Evolutionary conservation across 1,139 yeast genomes (phyloP).

Genomic region (Kodamaea sp.): DNA sequence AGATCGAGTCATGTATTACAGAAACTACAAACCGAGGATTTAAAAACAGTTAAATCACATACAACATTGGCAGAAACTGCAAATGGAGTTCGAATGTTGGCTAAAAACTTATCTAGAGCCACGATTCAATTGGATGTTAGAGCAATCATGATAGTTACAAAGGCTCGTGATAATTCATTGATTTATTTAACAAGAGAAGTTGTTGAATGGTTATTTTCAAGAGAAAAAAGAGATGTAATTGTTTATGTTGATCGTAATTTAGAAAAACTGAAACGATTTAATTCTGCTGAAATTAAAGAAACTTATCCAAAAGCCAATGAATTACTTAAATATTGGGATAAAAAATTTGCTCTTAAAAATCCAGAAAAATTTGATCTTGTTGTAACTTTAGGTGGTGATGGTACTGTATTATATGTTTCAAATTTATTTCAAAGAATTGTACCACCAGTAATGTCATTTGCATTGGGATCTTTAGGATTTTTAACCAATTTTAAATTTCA

Average conservation of each 20-base stretch:
- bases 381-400: slow-evolving; percentile 85
- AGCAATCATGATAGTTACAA: slow-evolving; percentile 76
- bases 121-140: slow-evolving; percentile 67
- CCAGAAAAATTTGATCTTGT: slow-evolving; percentile 72
- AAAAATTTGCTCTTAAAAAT: slow-evolving; percentile 48
- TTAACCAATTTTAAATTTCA: slow-evolving; percentile 75
- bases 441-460: slow-evolving; percentile 83
- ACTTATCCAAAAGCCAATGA: slow-evolving; percentile 40
- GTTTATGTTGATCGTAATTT: slow-evolving; percentile 72
- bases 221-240: slow-evolving; percentile 40
- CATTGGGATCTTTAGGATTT: slow-evolving; percentile 79
- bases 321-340: slow-evolving; percentile 65
- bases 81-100: slow-evolving; percentile 77
- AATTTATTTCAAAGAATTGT: slow-evolving; percentile 75
- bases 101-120: slow-evolving; percentile 70
- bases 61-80: slow-evolving; percentile 81
- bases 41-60: slow-evolving; percentile 57
- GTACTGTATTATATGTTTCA: slow-evolving; percentile 79
- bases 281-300: slow-evolving; percentile 39
- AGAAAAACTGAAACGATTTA: slow-evolving; percentile 58
- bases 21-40: slow-evolving; percentile 35
- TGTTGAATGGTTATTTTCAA: slow-evolving; percentile 66
- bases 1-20: slow-evolving; percentile 28
- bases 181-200: slow-evolving; percentile 72
- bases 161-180: slow-evolving; percentile 77